Conservation (phyloP, 139 green algal species). For the Medakamo hakoo region DNA sequence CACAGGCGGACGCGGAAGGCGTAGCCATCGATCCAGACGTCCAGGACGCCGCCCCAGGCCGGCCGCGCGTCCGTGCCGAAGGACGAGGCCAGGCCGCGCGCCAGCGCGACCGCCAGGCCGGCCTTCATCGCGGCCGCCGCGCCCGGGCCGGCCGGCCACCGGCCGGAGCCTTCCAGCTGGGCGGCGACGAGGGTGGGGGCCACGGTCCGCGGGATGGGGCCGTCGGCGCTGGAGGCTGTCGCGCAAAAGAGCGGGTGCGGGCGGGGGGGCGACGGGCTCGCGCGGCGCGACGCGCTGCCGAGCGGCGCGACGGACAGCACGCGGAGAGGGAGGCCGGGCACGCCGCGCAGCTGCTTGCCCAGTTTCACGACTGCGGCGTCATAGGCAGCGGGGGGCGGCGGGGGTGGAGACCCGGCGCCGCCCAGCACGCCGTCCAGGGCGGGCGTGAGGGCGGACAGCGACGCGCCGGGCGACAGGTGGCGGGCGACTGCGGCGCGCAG, state of each 20-base stretch:
- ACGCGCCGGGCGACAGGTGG: slow-evolving; percentile 28
- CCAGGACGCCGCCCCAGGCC: slow-evolving; percentile 31
- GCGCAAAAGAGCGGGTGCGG: slow-evolving; percentile 42
- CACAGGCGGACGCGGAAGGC: slow-evolving; percentile 50
- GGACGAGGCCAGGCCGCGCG: slow-evolving; percentile 20
- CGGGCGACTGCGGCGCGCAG: slow-evolving; percentile 21
- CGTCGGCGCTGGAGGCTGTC: not conserved
- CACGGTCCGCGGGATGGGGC: slow-evolving; percentile 34
- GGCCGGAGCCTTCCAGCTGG: slow-evolving; percentile 57
- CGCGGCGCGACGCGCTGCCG: slow-evolving; percentile 28
- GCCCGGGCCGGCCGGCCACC: slow-evolving; percentile 37
- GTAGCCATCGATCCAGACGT: slow-evolving; percentile 59
- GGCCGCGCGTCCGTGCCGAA: slow-evolving; percentile 27
- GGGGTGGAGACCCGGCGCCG: too few species aligned
- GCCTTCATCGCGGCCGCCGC: slow-evolving; percentile 58
- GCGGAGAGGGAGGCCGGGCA: slow-evolving; percentile 30
- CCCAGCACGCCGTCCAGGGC: slow-evolving; percentile 29
- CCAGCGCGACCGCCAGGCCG: slow-evolving; percentile 54
- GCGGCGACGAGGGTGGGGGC: slow-evolving; percentile 48
- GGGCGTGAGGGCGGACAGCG: slow-evolving; percentile 12
- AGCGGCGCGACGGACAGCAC: slow-evolving; percentile 45
- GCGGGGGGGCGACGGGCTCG: slow-evolving; percentile 37
- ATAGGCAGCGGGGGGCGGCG: not conserved
- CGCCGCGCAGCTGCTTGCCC: slow-evolving; percentile 43
- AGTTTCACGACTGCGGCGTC: slow-evolving; percentile 44